A percentile compares a stretch with the other conserved stretches of the same genome.
Conservation (phyloP, 2,329 filamentous ascomycete genomes). For the Ceratocystis diversiconidia region DNA sequence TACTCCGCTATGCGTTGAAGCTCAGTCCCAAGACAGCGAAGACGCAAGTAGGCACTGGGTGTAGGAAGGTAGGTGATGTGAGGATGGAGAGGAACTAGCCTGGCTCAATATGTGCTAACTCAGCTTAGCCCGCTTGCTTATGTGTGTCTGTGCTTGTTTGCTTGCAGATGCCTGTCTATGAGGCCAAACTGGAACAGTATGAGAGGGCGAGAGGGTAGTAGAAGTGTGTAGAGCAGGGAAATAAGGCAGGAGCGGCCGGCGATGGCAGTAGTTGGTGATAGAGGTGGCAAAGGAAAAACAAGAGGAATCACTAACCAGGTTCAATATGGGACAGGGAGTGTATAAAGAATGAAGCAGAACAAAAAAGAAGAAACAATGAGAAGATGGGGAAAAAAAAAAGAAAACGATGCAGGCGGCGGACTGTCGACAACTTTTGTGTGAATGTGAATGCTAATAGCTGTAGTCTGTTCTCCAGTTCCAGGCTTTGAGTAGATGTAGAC, state of each 20-base stretch:
- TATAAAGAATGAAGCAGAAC: slow-evolving; percentile 6
- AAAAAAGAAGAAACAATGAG: background rate
- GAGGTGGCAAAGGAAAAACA: background rate
- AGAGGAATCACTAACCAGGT: slow-evolving; percentile 6
- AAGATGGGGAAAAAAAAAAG: background rate
- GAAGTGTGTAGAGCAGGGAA: background rate
- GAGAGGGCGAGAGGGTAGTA: background rate
- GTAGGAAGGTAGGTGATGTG: too few species aligned
- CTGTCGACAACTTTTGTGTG: background rate
- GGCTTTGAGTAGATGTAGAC: background rate
- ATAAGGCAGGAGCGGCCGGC: background rate
- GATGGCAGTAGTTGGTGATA: background rate
- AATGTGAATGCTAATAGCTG: slow-evolving; percentile 1
- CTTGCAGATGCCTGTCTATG: slow-evolving; percentile 1
- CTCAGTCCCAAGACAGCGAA: background rate
- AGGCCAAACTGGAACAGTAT: background rate
- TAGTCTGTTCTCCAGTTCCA: background rate
- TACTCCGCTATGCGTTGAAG: background rate
- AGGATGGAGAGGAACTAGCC: background rate
- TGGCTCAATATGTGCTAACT: slow-evolving; percentile 1
- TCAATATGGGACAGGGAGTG: background rate
- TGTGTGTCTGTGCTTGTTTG: slow-evolving; percentile 4
- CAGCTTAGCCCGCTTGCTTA: background rate
- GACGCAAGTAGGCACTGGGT: background rate
- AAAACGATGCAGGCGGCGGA: background rate